phyloP scores from a whole-genome alignment of 2,329 filamentous ascomycete species.

The Plectosphaerella plurivora region DNA sequence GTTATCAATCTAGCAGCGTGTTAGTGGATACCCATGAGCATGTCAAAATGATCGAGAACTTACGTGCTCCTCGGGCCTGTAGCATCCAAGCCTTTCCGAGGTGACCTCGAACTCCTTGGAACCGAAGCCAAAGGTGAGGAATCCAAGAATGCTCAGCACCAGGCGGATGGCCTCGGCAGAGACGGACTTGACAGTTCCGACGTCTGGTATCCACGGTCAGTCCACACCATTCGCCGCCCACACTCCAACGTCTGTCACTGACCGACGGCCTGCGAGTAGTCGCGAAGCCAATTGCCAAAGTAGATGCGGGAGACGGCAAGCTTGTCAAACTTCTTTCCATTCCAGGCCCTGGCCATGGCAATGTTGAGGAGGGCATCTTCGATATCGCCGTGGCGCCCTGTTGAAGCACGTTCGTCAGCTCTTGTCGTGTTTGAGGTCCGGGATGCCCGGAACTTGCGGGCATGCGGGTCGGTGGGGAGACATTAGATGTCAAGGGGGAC shows the following conservation, averaged over 20 bases:
- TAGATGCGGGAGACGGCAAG: slow-evolving; percentile 85
- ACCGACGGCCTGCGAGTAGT: slow-evolving; percentile 83
- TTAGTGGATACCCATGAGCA: background rate
- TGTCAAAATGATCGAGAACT: background rate
- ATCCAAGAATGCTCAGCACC: slow-evolving; percentile 81
- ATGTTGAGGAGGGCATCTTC: slow-evolving; percentile 83
- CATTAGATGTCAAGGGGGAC: background rate
- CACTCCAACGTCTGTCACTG: background rate
- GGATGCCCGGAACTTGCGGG: slow-evolving; percentile 3
- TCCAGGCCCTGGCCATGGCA: slow-evolving; percentile 47
- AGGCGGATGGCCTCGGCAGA: slow-evolving; percentile 88
- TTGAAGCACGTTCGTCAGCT: background rate
- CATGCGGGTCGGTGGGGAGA: background rate
- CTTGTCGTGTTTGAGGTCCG: background rate
- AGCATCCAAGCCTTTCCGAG: slow-evolving; percentile 71
- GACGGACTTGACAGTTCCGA: slow-evolving; percentile 86
- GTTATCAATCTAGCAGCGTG: slow-evolving; percentile 54
- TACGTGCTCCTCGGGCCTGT: slow-evolving; percentile 71
- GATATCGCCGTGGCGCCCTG: slow-evolving; percentile 84
- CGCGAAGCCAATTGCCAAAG: slow-evolving; percentile 82
- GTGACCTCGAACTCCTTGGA: slow-evolving; percentile 85
- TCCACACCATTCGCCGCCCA: background rate
- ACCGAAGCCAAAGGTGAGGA: slow-evolving; percentile 82
- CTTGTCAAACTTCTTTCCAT: slow-evolving; percentile 79
- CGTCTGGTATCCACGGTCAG: slow-evolving; percentile 47